These are phyloP conservation scores for Hanseniaspora nectarophila DNA, from an alignment of 805 yeast species.

Conservation along the genomic window DNA sequence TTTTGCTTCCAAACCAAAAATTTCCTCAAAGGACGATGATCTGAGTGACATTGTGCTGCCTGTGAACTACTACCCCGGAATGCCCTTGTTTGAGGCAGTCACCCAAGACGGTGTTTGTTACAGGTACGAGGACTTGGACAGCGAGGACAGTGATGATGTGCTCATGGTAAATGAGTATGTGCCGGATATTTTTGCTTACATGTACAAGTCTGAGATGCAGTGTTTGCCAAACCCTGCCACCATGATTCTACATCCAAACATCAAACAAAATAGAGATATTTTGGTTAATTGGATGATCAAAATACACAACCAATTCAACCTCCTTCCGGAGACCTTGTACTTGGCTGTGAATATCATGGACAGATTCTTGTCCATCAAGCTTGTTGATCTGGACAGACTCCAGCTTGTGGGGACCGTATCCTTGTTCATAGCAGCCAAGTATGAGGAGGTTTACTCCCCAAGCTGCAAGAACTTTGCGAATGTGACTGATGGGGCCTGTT, in stretches of 20 bases:
- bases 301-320: constrained; percentile 70
- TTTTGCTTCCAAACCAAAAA: background rate
- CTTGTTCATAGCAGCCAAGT: constrained; percentile 79
- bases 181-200: constrained; percentile 68
- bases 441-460: constrained; percentile 86
- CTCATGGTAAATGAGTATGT: constrained; percentile 91
- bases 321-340: constrained; percentile 77
- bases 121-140: constrained; percentile 65
- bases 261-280: constrained; percentile 48
- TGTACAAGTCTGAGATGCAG: constrained; percentile 57
- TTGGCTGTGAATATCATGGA: constrained; percentile 80
- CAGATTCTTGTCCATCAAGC: constrained; percentile 63
- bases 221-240: constrained; percentile 48
- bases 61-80: background rate
- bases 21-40: background rate
- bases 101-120: constrained; percentile 21
- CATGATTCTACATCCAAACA: constrained; percentile 33
- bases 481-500: constrained; percentile 73
- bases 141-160: constrained; percentile 69
- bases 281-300: constrained; percentile 91
- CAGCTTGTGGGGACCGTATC: constrained; percentile 82
- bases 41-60: constrained; percentile 3
- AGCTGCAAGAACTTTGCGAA: constrained; percentile 75
- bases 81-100: background rate
- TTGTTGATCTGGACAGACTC: constrained; percentile 63